Conservation (phyloP, 257 asterid species). For the Hygrophila difformis region DNA sequence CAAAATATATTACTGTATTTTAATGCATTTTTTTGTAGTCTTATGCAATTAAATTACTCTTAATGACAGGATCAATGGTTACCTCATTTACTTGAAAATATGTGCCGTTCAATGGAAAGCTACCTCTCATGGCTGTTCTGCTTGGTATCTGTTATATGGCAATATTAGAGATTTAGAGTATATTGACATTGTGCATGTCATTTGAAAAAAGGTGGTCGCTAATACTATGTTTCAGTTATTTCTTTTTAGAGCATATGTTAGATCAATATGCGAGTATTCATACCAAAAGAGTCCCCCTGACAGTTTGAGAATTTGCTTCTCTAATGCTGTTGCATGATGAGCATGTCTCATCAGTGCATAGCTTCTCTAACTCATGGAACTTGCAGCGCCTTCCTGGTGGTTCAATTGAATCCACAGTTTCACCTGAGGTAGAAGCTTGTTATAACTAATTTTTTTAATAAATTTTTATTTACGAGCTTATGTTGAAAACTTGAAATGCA, state of each 20-base stretch:
- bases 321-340: constrained; percentile 80
- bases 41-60: too few relatives aligned
- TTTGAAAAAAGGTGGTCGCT: too few relatives aligned
- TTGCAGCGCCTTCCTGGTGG: constrained; percentile 78
- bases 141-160: constrained; percentile 58
- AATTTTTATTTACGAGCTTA: too few relatives aligned
- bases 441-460: constrained; percentile 15
- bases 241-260: too few relatives aligned
- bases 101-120: constrained; percentile 96
- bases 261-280: constrained; percentile 12
- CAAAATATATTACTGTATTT: constrained; percentile 8
- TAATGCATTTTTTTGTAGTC: too few relatives aligned
- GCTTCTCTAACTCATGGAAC: constrained; percentile 49
- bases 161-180: too few relatives aligned
- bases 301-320: constrained; percentile 76
- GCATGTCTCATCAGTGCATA: constrained; percentile 72
- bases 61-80: too few relatives aligned
- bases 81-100: constrained; percentile 99
- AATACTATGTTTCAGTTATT: too few relatives aligned
- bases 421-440: constrained; percentile 46
- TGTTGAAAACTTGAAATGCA: too few relatives aligned
- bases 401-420: constrained; percentile 70
- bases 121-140: constrained; percentile 98
- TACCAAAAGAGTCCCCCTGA: constrained; percentile 95
- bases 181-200: too few relatives aligned